Evolutionary conservation across 768 basidiomycete genomes (phyloP).

Genomic region (Xanthoconium purpureum): DNA sequence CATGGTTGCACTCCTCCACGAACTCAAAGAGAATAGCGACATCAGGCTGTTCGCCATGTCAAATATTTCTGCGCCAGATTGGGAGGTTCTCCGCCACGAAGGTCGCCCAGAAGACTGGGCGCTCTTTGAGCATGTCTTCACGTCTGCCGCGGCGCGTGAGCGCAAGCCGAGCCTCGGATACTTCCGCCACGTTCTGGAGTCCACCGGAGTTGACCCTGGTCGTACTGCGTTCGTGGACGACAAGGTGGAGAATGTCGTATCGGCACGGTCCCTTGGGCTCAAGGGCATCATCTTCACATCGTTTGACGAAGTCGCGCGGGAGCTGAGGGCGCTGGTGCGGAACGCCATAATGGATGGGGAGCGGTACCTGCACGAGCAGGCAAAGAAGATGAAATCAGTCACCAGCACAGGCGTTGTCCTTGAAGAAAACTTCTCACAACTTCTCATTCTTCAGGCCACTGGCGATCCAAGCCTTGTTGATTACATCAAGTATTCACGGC

Average conservation of each 20-base stretch:
- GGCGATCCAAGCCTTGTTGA: slow-evolving; percentile 18
- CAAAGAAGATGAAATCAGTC: slow-evolving; percentile 19
- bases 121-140: slow-evolving; percentile 21
- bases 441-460: slow-evolving; percentile 20
- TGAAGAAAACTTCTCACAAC: slow-evolving; percentile 21
- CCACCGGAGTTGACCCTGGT: slow-evolving; percentile 14
- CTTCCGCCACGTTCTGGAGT: slow-evolving; percentile 15
- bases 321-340: slow-evolving; percentile 15
- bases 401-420: slow-evolving; percentile 9
- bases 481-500: slow-evolving; percentile 14
- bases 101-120: slow-evolving; percentile 14
- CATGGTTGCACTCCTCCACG: slow-evolving; percentile 16
- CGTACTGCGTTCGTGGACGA: slow-evolving; percentile 25
- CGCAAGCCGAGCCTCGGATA: slow-evolving; percentile 22
- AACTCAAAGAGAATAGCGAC: slow-evolving; percentile 5
- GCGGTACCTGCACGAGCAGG: slow-evolving; percentile 9
- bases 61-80: slow-evolving; percentile 21
- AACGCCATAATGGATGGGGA: slow-evolving; percentile 15
- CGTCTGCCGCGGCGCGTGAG: slow-evolving; percentile 15
- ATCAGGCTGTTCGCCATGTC: slow-evolving; percentile 24
- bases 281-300: slow-evolving; percentile 21
- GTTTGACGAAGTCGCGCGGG: slow-evolving; percentile 11
- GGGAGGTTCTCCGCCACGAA: slow-evolving; percentile 17
- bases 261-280: slow-evolving; percentile 19
- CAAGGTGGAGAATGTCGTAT: slow-evolving; percentile 20